Evolutionary conservation across 257 asterid genomes (phyloP).

Genomic region (Solanum paucissectum): DNA sequence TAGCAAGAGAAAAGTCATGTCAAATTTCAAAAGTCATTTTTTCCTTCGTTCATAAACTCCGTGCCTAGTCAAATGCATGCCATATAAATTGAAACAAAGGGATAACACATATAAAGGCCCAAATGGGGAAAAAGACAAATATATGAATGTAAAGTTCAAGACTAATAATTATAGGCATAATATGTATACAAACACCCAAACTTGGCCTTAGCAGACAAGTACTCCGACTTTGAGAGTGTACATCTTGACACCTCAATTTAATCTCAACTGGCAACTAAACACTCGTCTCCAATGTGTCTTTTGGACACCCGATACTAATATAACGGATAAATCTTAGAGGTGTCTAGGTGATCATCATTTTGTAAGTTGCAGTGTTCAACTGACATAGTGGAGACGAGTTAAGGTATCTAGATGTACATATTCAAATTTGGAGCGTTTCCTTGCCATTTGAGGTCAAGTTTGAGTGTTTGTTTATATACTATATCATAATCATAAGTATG

Average conservation of each 20-base stretch:
- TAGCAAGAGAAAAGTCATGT: not conserved
- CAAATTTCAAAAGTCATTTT: not conserved
- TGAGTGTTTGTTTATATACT: no score
- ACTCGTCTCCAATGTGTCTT: not conserved
- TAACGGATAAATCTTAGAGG: not conserved
- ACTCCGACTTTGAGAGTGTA: not conserved
- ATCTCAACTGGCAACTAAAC: not conserved
- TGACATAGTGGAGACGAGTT: not conserved
- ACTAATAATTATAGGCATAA: not conserved
- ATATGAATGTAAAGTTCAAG: not conserved
- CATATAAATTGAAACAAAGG: not conserved
- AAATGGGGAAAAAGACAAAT: not conserved
- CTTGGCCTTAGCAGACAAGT: not conserved
- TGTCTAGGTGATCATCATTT: not conserved
- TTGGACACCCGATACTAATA: not conserved
- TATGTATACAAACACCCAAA: not conserved
- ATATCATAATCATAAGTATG: not conserved
- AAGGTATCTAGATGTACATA: not conserved
- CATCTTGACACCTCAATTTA: accelerated
- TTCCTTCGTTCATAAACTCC: not conserved
- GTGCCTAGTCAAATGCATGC: not conserved
- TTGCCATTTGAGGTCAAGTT: no score
- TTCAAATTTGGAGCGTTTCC: not conserved
- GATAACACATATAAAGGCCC: not conserved
- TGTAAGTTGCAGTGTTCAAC: not conserved